Evolutionary conservation across 73 alveolate genomes (phyloP).

Genomic region (Paramecium primaurelia): DNA sequence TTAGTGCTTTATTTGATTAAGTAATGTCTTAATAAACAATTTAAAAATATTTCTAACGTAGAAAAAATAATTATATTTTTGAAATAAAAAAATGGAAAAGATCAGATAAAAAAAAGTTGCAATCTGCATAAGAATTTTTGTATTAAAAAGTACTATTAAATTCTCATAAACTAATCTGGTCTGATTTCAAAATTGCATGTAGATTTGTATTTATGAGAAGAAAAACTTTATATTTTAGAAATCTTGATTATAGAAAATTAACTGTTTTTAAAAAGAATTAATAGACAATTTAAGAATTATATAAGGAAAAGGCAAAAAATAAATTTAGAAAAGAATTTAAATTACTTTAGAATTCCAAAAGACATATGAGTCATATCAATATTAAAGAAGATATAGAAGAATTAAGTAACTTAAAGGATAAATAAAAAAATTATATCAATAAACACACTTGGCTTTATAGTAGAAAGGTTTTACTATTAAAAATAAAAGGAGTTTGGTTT

Average conservation of each 20-base stretch:
- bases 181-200: neutral
- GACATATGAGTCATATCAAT: neutral
- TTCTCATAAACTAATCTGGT: neutral
- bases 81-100: slow-evolving; percentile 7
- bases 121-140: neutral
- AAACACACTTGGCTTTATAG: slow-evolving; percentile 18
- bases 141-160: neutral
- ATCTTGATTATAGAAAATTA: slow-evolving; percentile 7
- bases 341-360: neutral
- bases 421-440: neutral
- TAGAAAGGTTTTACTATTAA: neutral
- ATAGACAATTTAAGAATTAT: neutral
- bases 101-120: neutral
- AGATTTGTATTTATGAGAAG: neutral
- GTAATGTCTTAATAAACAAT: neutral
- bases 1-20: neutral
- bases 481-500: slow-evolving; percentile 27
- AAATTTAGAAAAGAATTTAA: neutral
- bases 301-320: neutral
- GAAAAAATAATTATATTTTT: neutral
- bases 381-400: neutral
- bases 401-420: neutral
- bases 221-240: neutral
- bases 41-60: neutral
- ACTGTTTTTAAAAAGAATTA: neutral